Conservation (phyloP, 306 rosid genomes). For the Dalbergia oliveri region DNA sequence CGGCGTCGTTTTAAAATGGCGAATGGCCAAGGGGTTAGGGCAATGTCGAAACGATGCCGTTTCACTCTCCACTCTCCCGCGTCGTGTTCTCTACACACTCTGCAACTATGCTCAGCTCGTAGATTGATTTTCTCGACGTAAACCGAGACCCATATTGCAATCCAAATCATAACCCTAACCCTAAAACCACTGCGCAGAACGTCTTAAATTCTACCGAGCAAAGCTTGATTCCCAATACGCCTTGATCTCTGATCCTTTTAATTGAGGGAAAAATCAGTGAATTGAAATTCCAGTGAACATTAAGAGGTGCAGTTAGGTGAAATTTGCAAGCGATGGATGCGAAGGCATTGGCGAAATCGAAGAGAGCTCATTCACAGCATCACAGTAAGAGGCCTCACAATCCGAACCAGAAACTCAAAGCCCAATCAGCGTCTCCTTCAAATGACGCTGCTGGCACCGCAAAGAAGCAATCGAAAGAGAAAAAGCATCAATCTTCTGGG, state of each 20-base stretch:
- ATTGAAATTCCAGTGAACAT: neutral
- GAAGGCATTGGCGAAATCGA: slow-evolving; percentile 84
- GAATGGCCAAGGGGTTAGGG: neutral
- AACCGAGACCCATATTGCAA: neutral
- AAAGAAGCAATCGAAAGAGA: slow-evolving; percentile 51
- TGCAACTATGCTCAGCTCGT: neutral
- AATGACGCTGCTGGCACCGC: slow-evolving; percentile 36
- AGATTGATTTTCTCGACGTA: neutral
- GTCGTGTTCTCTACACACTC: too few relatives aligned
- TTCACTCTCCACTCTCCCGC: neutral
- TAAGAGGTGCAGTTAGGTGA: too few relatives aligned
- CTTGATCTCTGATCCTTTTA: neutral
- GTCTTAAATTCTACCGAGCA: neutral
- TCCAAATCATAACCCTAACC: neutral
- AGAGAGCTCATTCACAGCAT: slow-evolving; percentile 83
- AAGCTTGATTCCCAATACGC: slow-evolving; percentile 18
- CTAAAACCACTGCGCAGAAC: neutral
- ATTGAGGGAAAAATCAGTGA: neutral
- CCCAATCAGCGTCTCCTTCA: slow-evolving; percentile 49
- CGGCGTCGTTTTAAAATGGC: neutral
- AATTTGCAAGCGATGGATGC: slow-evolving; percentile 62
- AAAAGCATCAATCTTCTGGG: slow-evolving; percentile 38
- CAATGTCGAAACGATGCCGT: neutral
- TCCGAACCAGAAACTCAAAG: slow-evolving; percentile 58
- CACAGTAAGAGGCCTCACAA: slow-evolving; percentile 61